phyloP scores from a whole-genome alignment of 2,329 filamentous ascomycete genomes.

The Rhinocladiella similis region DNA sequence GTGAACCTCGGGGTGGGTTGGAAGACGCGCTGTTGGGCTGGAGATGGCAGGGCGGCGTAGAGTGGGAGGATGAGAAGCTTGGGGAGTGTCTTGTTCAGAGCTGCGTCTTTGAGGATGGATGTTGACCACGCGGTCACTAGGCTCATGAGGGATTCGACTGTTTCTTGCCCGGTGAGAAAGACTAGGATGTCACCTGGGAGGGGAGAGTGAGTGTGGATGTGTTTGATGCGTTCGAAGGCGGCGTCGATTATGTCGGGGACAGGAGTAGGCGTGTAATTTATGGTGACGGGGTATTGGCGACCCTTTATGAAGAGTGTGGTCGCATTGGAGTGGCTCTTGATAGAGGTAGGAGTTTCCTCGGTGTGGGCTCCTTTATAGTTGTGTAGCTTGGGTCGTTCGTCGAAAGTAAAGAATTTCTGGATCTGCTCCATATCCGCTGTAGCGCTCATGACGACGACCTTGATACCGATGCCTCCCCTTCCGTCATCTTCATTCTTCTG shows the following conservation, averaged over 20 bases:
- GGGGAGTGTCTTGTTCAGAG: constrained; percentile 56
- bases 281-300: constrained; percentile 80
- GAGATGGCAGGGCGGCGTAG: constrained; percentile 85
- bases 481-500: constrained; percentile 37
- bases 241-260: constrained; percentile 80
- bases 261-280: constrained; percentile 70
- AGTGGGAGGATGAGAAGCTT: constrained; percentile 73
- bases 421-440: constrained; percentile 86
- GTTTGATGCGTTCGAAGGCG: constrained; percentile 77
- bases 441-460: constrained; percentile 95
- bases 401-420: constrained; percentile 65
- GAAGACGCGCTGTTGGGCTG: constrained; percentile 84
- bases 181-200: constrained; percentile 92
- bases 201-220: constrained; percentile 82
- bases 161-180: constrained; percentile 90
- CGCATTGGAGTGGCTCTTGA: not conserved
- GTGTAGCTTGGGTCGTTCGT: not conserved
- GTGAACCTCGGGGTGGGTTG: constrained; percentile 70
- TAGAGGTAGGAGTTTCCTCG: not conserved
- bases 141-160: constrained; percentile 79
- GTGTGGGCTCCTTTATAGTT: too few species aligned
- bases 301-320: constrained; percentile 73
- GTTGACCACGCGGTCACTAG: constrained; percentile 77
- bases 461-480: constrained; percentile 72
- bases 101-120: constrained; percentile 61